phyloP scores from a whole-genome alignment of 129 eudicot genomes.

The Flaveria bidentis region DNA sequence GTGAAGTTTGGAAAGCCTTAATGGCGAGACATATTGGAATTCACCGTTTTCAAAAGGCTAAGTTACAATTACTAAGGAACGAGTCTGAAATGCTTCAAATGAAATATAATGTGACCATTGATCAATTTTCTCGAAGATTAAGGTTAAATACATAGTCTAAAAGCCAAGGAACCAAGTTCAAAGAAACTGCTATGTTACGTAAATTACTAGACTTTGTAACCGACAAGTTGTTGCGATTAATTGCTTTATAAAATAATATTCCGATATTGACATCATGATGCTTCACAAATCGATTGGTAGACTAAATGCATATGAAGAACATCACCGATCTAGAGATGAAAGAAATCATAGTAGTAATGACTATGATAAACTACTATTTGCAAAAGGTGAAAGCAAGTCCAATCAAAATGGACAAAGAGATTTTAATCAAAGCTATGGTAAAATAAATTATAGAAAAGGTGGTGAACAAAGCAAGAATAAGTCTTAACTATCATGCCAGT shows the following conservation, averaged over 20 bases:
- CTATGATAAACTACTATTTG: too few relatives aligned
- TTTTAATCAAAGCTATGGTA: too few relatives aligned
- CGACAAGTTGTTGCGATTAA: background rate
- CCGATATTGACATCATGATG: background rate
- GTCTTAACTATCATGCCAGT: too few relatives aligned
- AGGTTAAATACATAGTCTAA: background rate
- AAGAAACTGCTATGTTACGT: background rate
- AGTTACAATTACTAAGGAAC: background rate
- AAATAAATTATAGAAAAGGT: too few relatives aligned
- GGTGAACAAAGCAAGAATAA: too few relatives aligned
- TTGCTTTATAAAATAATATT: background rate
- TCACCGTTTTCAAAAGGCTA: background rate
- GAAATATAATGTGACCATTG: background rate
- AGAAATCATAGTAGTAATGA: too few relatives aligned
- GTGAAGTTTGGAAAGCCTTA: too few relatives aligned
- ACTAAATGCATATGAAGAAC: too few relatives aligned
- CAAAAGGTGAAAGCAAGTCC: too few relatives aligned
- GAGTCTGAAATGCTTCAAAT: background rate
- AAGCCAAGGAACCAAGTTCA: background rate
- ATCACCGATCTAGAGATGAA: too few relatives aligned
- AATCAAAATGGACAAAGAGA: too few relatives aligned
- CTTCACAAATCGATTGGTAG: background rate
- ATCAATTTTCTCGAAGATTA: background rate
- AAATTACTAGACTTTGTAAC: background rate
- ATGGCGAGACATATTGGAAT: background rate